These are phyloP conservation scores for Clavaria fumosa DNA, from an alignment of 768 basidiomycete species.

Conservation along the genomic window DNA sequence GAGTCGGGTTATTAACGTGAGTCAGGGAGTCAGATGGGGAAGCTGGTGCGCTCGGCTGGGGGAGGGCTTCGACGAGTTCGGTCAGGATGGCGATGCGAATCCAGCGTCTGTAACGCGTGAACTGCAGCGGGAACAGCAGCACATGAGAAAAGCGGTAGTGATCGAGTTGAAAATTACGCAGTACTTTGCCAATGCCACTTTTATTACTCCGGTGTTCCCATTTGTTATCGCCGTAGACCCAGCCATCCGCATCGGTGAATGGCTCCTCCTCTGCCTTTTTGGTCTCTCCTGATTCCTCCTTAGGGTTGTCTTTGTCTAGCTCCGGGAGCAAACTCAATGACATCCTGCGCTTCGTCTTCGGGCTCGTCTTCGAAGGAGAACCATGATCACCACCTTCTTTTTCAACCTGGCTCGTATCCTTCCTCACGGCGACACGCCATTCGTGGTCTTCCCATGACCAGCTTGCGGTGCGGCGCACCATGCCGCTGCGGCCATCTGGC, in stretches of 20 bases:
- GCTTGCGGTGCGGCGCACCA: conserved; percentile 54
- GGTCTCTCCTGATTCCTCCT: conserved; percentile 15
- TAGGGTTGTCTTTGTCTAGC: conserved; percentile 7
- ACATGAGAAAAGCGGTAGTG: conserved; percentile 1
- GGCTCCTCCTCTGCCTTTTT: conserved; percentile 32
- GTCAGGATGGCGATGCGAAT: conserved; percentile 66
- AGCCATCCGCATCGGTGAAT: conserved; percentile 73
- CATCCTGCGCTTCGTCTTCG: conserved; percentile 10
- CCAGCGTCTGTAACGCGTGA: conserved; percentile 78
- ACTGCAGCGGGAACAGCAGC: conserved; percentile 26
- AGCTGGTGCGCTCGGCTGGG: too few relatives aligned
- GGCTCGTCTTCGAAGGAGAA: background rate
- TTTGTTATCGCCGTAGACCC: conserved; percentile 92
- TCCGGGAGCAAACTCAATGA: conserved; percentile 3
- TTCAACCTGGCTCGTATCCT: conserved; percentile 43
- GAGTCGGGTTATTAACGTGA: too few relatives aligned
- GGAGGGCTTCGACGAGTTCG: conserved; percentile 45
- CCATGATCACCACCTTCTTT: conserved; percentile 13
- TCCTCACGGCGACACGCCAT: conserved; percentile 64
- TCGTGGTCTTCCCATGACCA: conserved; percentile 91
- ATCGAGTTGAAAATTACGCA: conserved; percentile 7
- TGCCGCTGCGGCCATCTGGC: conserved; percentile 28
- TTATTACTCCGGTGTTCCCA: conserved; percentile 69
- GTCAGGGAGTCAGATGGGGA: too few relatives aligned
- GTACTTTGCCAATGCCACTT: conserved; percentile 76